Evolutionary conservation across 352 stramenopile species (phyloP).

Genomic region (Pythium aphanidermatum): DNA sequence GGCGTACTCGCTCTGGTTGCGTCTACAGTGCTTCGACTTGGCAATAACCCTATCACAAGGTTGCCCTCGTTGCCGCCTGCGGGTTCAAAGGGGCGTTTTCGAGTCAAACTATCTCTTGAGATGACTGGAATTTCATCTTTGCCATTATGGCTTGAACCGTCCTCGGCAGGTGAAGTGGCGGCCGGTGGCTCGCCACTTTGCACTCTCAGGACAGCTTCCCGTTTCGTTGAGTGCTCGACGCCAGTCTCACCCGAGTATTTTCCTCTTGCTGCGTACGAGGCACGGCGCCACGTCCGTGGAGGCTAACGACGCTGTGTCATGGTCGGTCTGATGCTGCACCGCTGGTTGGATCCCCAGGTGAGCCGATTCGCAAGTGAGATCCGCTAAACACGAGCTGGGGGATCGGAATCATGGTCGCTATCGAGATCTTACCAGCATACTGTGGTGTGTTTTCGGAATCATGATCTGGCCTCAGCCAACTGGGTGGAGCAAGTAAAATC

Average conservation of each 20-base stretch:
- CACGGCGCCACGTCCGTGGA: background rate
- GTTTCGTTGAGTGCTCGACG: background rate
- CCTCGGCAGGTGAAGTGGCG: no score
- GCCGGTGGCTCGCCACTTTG: background rate
- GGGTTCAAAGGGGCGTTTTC: no score
- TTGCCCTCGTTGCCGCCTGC: constrained; percentile 1
- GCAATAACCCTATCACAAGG: constrained; percentile 3
- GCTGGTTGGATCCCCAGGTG: background rate
- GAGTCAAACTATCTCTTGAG: no score
- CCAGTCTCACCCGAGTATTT: background rate
- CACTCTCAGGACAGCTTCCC: background rate
- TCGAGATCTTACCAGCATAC: background rate
- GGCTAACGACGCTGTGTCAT: background rate
- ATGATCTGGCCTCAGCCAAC: background rate
- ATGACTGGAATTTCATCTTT: no score
- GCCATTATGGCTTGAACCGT: no score
- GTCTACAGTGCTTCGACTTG: constrained; percentile 1
- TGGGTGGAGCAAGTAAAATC: background rate
- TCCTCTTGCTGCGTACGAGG: constrained; percentile 1
- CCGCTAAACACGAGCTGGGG: constrained; percentile 32
- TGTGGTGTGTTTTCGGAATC: no score
- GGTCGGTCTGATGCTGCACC: background rate
- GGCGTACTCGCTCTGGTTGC: background rate
- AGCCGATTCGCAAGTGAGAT: constrained; percentile 15
- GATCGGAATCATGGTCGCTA: constrained; percentile 11